Evolutionary conservation across 345 rosid species (phyloP).

Genomic region (Citrus sinensis): DVS_A1.0 CM039167.1:3849501-3850000

Average conservation of each 20-base stretch:
- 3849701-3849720: background rate
- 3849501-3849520: background rate
- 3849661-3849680: background rate
- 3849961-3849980: constrained; percentile 67
- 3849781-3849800: background rate
- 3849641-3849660: too few species aligned
- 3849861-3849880: background rate
- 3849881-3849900: background rate
- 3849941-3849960: constrained; percentile 38
- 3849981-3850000: constrained; percentile 72
- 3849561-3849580: background rate
- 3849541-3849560: background rate
- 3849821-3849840: background rate
- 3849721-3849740: background rate
- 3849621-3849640: background rate
- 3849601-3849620: background rate
- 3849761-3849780: too few species aligned
- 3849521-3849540: background rate
- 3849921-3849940: constrained; percentile 55
- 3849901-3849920: constrained; percentile 43
- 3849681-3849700: background rate
- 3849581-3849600: background rate
- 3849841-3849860: background rate
- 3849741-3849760: background rate
- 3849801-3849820: background rate